Evolutionary conservation across 768 basidiomycete genomes (phyloP), one percentile per base, ranked within the genome.

Genomic region (Suillus subluteus): DNA sequence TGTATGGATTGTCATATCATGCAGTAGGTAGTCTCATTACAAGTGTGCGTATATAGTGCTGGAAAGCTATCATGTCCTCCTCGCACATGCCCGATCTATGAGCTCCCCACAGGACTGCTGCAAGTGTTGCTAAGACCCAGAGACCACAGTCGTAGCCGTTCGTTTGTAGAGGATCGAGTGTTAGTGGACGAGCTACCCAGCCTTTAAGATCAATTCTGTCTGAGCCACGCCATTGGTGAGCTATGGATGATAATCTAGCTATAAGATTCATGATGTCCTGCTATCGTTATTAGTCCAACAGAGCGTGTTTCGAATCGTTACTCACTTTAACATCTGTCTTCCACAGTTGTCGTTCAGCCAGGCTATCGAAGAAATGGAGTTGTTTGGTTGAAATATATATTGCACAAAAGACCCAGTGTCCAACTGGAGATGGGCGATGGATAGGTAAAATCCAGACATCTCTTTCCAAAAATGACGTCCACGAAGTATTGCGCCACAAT

Each of bases 391-490:
- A 50, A 41, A 43, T 18, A 48, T 58, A 13, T 11, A 35, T 69
- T 8, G 69, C 69, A 64, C 75, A 76, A 40, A 80, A 65, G 0
- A 81, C 77, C 77, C 78, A 82, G 68, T 81, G 79, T 16, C 67
- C 41, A 3, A 65, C 65, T 2, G 13, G 12, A 0, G 41, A 67
- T 7, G 58, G 21, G 1, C 71, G 67, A 64, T 81, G 80, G 12
- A 82, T 76, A 0, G 79, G 81, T 4, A 82, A 30, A 3, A 81
- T 72, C 80, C 80, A 82, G 0, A 72, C 21, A 3, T 65, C 37
- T 62, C 73, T 75, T 0, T 26, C 15, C 79, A 78, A 80, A 55
- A 73, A 82, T 16, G 59, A 38, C 0, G 69, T 67, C 3, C 48
- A 58, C 0, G 23, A 26, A 0, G 65, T 67, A 3, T 58, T 38